Evolutionary conservation across 108 stramenopile species (phyloP).

Genomic region (Nitzschia sp.): DNA sequence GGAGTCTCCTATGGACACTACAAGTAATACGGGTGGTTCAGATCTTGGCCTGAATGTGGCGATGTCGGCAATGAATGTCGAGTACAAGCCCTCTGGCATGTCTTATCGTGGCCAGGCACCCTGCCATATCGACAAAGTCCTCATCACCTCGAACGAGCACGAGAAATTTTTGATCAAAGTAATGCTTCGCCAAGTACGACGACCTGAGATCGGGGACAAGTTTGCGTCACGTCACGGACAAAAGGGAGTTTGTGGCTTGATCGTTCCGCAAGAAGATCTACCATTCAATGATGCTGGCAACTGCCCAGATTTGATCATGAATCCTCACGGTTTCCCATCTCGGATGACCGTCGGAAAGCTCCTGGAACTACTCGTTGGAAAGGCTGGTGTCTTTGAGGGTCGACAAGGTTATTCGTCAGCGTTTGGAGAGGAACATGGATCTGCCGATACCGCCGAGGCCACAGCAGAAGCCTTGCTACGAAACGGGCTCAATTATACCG

Average conservation of each 20-base stretch:
- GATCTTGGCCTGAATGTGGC: conserved; percentile 55
- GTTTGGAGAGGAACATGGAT: conserved; percentile 96
- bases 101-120: conserved; percentile 88
- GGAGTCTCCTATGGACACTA: conserved; percentile 77
- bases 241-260: conserved; percentile 99
- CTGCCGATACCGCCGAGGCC: conserved; percentile 87
- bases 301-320: conserved; percentile 99
- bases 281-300: conserved; percentile 97
- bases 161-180: conserved; percentile 96
- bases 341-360: conserved; percentile 99
- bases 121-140: conserved; percentile 94
- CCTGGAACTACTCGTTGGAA: conserved; percentile 95
- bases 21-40: conserved; percentile 60
- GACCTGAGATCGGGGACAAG: conserved; percentile 99
- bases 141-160: conserved; percentile 95
- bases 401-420: conserved; percentile 96
- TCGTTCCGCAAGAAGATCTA: conserved; percentile 94
- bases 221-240: conserved; percentile 99
- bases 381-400: conserved; percentile 92
- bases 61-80: conserved; percentile 47
- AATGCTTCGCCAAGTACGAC: conserved; percentile 87
- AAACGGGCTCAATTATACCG: conserved; percentile 95
- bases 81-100: conserved; percentile 80
- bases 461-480: conserved; percentile 89
- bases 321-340: conserved; percentile 99